Evolutionary conservation across 257 asterid species (phyloP).

Genomic region (Solanum habrochaites): DNA sequence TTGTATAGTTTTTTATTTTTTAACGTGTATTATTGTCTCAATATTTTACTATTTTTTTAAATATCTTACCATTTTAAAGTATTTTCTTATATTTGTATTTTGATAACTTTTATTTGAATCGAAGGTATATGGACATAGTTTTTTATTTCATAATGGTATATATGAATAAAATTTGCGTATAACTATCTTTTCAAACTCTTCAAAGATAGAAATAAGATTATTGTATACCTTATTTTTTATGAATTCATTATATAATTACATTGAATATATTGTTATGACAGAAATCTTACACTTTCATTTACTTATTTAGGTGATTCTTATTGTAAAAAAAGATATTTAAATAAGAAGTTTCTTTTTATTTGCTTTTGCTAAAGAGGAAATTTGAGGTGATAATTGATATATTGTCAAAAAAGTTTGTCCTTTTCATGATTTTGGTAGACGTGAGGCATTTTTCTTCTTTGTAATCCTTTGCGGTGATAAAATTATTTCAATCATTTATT

Average conservation of each 20-base stretch:
- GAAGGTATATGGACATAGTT: rapidly evolving
- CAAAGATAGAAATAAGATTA: not conserved
- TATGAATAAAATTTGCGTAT: not conserved
- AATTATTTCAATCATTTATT: not conserved
- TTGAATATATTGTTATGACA: not conserved
- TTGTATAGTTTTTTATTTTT: not conserved
- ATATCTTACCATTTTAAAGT: not conserved
- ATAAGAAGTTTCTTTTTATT: not conserved
- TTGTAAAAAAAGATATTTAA: not conserved
- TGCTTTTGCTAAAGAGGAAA: not conserved
- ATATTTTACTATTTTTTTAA: too few species aligned
- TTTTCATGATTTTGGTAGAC: not conserved
- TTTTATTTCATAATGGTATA: not conserved
- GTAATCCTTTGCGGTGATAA: not conserved
- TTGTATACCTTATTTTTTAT: not conserved
- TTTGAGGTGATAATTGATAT: not conserved
- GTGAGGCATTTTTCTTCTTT: not conserved
- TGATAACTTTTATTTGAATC: too few species aligned
- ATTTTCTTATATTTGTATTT: not conserved
- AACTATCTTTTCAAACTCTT: not conserved
- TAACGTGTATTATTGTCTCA: not conserved
- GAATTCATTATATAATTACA: not conserved
- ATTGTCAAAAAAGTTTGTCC: not conserved
- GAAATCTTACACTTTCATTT: not conserved
- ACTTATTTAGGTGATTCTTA: not conserved